Conservation (phyloP, 768 basidiomycete species). For the Lactarius psammicola region DNA sequence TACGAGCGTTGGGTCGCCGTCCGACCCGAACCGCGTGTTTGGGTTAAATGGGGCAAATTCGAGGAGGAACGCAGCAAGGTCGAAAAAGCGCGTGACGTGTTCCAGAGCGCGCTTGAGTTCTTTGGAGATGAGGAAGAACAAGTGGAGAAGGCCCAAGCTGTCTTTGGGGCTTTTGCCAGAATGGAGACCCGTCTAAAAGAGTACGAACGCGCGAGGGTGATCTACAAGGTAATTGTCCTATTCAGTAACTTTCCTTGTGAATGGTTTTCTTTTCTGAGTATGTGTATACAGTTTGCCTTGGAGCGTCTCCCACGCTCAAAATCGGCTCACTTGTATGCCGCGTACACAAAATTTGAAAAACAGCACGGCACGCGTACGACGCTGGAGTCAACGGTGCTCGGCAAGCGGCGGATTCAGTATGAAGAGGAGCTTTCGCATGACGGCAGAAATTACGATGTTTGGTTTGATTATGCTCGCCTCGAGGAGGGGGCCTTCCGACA, state of each 20-base stretch:
- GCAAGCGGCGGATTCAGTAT: conserved; percentile 97
- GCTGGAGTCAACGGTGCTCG: conserved; percentile 90
- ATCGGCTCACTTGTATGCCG: conserved; percentile 80
- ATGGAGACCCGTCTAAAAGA: conserved; percentile 98
- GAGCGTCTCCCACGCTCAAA: conserved; percentile 90
- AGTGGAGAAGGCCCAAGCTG: conserved; percentile 81
- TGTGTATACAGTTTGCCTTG: conserved; percentile 75
- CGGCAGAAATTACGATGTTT: conserved; percentile 92
- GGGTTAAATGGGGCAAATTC: conserved; percentile 66
- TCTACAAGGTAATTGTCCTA: conserved; percentile 74
- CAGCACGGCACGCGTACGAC: conserved; percentile 89
- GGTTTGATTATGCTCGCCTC: conserved; percentile 94
- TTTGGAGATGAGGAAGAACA: conserved; percentile 62
- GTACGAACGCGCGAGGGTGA: conserved; percentile 93
- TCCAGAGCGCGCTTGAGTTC: conserved; percentile 64
- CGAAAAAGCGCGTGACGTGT: conserved; percentile 65
- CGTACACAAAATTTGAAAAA: conserved; percentile 98
- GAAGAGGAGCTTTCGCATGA: conserved; percentile 94
- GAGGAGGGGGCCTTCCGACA: conserved; percentile 87
- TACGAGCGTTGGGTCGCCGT: conserved; percentile 90
- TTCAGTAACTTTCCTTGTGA: background rate
- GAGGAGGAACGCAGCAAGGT: conserved; percentile 59
- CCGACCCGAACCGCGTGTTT: conserved; percentile 60
- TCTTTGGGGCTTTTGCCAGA: conserved; percentile 90
- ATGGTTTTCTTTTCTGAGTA: background rate